Conservation (phyloP, 306 rosid species). For the Begonia loranthoides region DNA sequence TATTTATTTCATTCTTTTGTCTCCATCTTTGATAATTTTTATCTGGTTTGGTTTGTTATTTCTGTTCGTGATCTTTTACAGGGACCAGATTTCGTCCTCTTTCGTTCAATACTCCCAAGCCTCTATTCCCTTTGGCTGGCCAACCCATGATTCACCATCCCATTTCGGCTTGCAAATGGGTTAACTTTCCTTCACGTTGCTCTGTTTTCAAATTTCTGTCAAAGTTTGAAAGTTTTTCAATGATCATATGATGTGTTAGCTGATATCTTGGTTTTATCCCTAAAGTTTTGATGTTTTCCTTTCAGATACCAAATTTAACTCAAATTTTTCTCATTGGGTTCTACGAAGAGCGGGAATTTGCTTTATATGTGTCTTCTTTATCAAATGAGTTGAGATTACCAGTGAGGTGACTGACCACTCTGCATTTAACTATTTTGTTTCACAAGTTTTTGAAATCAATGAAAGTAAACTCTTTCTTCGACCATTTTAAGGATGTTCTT, state of each 20-base stretch:
- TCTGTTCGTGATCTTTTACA: conserved; percentile 16
- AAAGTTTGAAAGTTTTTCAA: not conserved
- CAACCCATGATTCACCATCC: conserved; percentile 97
- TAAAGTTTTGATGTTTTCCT: not conserved
- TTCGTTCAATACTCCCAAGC: conserved; percentile 87
- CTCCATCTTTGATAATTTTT: not conserved
- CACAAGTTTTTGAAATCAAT: no score
- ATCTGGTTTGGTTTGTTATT: conserved; percentile 5
- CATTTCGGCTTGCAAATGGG: conserved; percentile 90
- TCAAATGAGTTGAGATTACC: conserved; percentile 89
- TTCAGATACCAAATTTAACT: conserved; percentile 79
- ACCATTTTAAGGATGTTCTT: no score
- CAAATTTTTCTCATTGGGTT: conserved; percentile 82
- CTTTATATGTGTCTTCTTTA: conserved; percentile 80
- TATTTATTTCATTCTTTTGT: conserved; percentile 6
- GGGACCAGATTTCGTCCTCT: conserved; percentile 99
- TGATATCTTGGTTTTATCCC: not conserved
- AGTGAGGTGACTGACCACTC: conserved; percentile 44
- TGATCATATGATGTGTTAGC: not conserved
- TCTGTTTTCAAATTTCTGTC: not conserved
- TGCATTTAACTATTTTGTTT: not conserved
- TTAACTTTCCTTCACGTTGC: conserved; percentile 16
- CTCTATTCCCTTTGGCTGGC: conserved; percentile 96
- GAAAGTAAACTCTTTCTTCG: no score
- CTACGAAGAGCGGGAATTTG: conserved; percentile 89